phyloP scores from a whole-genome alignment of 306 rosid species.

The Cercis canadensis region DNA sequence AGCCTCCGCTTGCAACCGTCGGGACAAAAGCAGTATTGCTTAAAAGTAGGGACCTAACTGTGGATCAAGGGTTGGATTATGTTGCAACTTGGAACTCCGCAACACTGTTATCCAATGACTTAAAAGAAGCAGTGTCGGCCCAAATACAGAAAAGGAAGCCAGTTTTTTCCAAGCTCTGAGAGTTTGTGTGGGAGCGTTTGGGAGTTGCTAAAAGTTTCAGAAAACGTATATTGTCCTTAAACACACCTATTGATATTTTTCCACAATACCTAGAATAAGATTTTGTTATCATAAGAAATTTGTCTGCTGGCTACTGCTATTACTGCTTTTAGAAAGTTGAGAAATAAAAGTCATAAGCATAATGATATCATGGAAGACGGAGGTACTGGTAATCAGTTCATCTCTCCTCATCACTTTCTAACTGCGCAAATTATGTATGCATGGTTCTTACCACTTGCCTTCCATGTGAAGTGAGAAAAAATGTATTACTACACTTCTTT shows the following conservation, averaged over 20 bases:
- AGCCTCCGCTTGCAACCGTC: conserved; percentile 72
- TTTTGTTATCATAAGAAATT: not conserved
- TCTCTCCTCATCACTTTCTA: not conserved
- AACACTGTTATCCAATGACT: conserved; percentile 64
- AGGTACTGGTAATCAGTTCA: not conserved
- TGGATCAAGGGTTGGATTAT: conserved; percentile 85
- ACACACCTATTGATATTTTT: not conserved
- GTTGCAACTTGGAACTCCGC: conserved; percentile 87
- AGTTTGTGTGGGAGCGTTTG: conserved; percentile 5
- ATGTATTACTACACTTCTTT: not conserved
- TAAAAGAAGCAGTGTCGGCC: conserved; percentile 67
- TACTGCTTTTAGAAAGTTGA: not conserved
- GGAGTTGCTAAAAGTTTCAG: not conserved
- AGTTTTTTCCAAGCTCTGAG: conserved; percentile 73
- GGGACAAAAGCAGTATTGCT: conserved; percentile 87
- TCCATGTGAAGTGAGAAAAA: not conserved
- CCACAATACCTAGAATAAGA: not conserved
- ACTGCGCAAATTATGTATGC: not conserved
- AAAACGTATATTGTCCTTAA: not conserved
- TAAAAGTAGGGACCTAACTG: conserved; percentile 68
- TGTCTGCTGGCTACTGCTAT: not conserved
- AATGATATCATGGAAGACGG: not conserved
- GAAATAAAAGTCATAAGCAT: conserved; percentile 13
- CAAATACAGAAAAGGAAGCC: conserved; percentile 64
- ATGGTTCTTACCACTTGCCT: not conserved